Percentiles rank a stretch among this genome's conserved stretches.
Conservation (phyloP, 2,329 filamentous ascomycete species). For the Fusarium mexicanum region DNA sequence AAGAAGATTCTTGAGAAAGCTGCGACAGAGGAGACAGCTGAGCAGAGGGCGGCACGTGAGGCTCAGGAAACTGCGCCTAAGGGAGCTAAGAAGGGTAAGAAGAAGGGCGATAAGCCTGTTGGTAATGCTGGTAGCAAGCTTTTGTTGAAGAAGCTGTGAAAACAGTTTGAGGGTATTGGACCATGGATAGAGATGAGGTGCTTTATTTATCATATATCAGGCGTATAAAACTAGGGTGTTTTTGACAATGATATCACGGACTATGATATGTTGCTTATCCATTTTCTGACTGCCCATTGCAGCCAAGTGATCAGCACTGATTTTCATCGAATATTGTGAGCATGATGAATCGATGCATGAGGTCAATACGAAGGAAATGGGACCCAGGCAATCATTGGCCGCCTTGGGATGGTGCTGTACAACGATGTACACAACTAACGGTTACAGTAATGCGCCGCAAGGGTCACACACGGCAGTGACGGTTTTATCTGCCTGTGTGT, state of each 20-base stretch:
- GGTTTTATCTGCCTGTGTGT: not conserved
- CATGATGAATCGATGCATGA: not conserved
- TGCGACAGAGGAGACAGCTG: slow-evolving; percentile 65
- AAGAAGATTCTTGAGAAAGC: slow-evolving; percentile 77
- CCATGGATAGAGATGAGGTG: slow-evolving; percentile 9
- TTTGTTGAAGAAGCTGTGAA: slow-evolving; percentile 65
- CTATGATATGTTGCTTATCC: slow-evolving; percentile 20
- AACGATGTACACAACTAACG: slow-evolving; percentile 2
- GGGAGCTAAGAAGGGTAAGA: slow-evolving; percentile 53
- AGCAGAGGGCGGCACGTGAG: slow-evolving; percentile 62
- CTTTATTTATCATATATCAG: slow-evolving; percentile 34
- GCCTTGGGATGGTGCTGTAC: not conserved
- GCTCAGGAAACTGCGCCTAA: slow-evolving; percentile 59
- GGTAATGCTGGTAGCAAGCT: slow-evolving; percentile 72
- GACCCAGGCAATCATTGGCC: not conserved
- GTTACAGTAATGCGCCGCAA: slow-evolving; percentile 8
- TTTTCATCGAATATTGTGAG: not conserved
- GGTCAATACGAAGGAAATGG: not conserved
- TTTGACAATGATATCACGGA: slow-evolving; percentile 39
- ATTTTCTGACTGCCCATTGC: not conserved
- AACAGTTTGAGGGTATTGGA: not conserved
- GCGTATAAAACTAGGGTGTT: slow-evolving; percentile 40
- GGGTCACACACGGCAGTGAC: slow-evolving; percentile 13
- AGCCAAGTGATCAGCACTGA: not conserved
- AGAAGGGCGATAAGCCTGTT: slow-evolving; percentile 56